A percentile compares a stretch with the other conserved stretches of the same genome.
Conservation (phyloP, 495 filamentous ascomycete genomes). For the Cudoniella acicularis region DNA sequence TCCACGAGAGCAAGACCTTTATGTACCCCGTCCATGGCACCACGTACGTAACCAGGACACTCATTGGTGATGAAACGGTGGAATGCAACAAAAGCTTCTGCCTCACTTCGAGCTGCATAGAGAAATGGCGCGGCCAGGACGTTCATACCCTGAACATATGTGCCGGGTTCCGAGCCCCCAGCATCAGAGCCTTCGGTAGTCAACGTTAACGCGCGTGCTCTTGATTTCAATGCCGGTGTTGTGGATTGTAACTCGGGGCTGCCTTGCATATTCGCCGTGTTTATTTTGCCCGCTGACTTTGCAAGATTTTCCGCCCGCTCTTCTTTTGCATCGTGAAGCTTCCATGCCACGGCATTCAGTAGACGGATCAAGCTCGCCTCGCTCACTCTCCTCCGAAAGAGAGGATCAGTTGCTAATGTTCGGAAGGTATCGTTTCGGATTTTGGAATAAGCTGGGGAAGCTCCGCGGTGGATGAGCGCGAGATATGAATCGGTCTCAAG, state of each 20-base stretch:
- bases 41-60: slow-evolving; percentile 89
- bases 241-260: slow-evolving; percentile 32
- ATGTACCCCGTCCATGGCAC: slow-evolving; percentile 97
- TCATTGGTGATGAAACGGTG: slow-evolving; percentile 83
- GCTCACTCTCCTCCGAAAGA: slow-evolving; percentile 91
- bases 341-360: slow-evolving; percentile 96
- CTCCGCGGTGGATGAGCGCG: slow-evolving; percentile 82
- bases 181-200: slow-evolving; percentile 57
- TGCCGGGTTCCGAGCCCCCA: slow-evolving; percentile 58
- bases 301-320: slow-evolving; percentile 36
- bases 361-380: slow-evolving; percentile 93
- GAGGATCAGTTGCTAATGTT: slow-evolving; percentile 88
- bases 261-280: slow-evolving; percentile 27
- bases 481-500: slow-evolving; percentile 85
- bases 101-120: slow-evolving; percentile 91
- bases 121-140: slow-evolving; percentile 97
- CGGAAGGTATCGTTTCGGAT: slow-evolving; percentile 98
- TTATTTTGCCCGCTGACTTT: slow-evolving; percentile 21
- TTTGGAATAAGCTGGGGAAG: slow-evolving; percentile 91
- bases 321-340: slow-evolving; percentile 71
- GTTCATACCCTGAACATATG: slow-evolving; percentile 99
- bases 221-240: slow-evolving; percentile 47
- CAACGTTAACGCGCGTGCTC: slow-evolving; percentile 47
- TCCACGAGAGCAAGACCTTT: slow-evolving; percentile 88
- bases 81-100: slow-evolving; percentile 90